Evolutionary conservation across 768 basidiomycete species (phyloP), one percentile per base, ranked within the genome.

Genomic region (Suillus fuscotomentosus): DNA sequence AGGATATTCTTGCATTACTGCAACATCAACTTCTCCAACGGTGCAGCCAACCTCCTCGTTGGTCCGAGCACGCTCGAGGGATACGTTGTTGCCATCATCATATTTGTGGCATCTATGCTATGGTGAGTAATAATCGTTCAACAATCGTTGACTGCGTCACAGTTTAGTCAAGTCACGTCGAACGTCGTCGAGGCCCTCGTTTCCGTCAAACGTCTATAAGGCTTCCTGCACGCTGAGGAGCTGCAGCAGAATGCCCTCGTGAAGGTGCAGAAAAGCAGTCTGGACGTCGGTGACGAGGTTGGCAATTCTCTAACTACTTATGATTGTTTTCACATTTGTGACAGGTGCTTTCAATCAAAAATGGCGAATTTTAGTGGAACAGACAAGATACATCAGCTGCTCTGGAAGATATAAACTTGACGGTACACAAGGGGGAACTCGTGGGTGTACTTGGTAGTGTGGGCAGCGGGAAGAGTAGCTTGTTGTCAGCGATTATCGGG

Each of bases 111-210:
- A 0, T 89, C 94, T 3, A 81, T 92, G 88, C 24, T 24, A 24
- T 24, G 24, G 24, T 24, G 24, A 27, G 2, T 27, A 2, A 2
- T 0, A 1, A 15, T 15, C 61, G 27, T 31, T 48, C 60, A 45
- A 20, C 67, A 10, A 39, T 67, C 47, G 53, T 54, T 47, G 42
- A 65, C 43, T 13, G 51, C 34, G 41, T 34, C 55, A 20, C 67
- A 91, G 90, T 86, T 90, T 69, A 82, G 84, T 65, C 84, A 86
- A 76, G 87, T 94, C 11, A 90, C 86, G 0, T 88, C 89, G 31
- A 92, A 90, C 72, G 84, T 94, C 69, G 90, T 97, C 66, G 93
- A 96, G 71, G 91, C 95, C 0, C 71, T 88, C 22, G 95, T 97
- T 17, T 95, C 94, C 1, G 85, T 94, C 34, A 84, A 83, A 53